phyloP scores from a whole-genome alignment of 352 stramenopile species.

The Bremia lactucae region DNA sequence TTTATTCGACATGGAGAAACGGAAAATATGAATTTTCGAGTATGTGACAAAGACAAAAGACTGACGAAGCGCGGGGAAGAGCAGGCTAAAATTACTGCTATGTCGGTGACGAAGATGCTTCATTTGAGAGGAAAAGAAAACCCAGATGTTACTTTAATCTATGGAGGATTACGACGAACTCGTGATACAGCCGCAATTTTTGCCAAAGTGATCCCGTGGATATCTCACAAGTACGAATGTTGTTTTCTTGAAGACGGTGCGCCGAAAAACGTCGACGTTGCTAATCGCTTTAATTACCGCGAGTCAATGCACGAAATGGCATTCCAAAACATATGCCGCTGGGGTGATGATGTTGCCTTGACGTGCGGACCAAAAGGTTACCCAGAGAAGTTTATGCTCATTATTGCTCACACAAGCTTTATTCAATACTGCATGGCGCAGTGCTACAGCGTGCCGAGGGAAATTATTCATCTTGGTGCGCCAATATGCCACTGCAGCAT shows the following conservation, averaged over 20 bases:
- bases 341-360: slow-evolving; percentile 25
- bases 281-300: slow-evolving; percentile 55
- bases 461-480: slow-evolving; percentile 66
- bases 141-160: slow-evolving; percentile 42
- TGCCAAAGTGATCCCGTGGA: slow-evolving; percentile 51
- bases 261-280: slow-evolving; percentile 39
- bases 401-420: slow-evolving; percentile 73
- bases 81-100: slow-evolving; percentile 43
- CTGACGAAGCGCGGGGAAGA: slow-evolving; percentile 49
- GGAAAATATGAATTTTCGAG: slow-evolving; percentile 78
- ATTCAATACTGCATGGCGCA: slow-evolving; percentile 63
- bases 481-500: slow-evolving; percentile 68
- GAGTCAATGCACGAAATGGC: slow-evolving; percentile 71
- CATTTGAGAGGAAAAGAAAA: slow-evolving; percentile 21
- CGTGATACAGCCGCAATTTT: slow-evolving; percentile 59
- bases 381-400: slow-evolving; percentile 50
- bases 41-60: slow-evolving; percentile 61
- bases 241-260: slow-evolving; percentile 69
- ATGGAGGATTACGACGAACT: slow-evolving; percentile 50
- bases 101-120: slow-evolving; percentile 41
- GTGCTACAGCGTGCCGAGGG: slow-evolving; percentile 53
- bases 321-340: slow-evolving; percentile 58
- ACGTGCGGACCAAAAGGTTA: slow-evolving; percentile 14
- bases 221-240: slow-evolving; percentile 46
- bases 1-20: slow-evolving; percentile 70